These are phyloP conservation scores for Phytophthora megakarya DNA, from an alignment of 352 stramenopile species.

Conservation along the genomic window DNA sequence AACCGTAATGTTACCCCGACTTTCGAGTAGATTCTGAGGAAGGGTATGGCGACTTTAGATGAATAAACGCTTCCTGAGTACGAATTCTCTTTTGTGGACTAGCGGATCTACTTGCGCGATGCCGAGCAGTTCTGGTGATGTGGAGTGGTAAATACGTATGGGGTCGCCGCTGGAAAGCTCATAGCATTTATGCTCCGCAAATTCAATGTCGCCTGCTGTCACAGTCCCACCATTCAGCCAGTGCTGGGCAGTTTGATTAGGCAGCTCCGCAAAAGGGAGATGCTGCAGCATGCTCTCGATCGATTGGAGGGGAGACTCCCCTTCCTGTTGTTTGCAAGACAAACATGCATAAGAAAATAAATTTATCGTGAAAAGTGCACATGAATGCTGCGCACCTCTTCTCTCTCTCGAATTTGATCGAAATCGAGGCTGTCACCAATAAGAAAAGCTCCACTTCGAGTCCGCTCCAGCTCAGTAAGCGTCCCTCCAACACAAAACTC, in stretches of 20 bases:
- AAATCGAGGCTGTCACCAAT: slow-evolving; percentile 59
- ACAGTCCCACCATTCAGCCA: slow-evolving; percentile 62
- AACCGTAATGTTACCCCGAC: slow-evolving; percentile 30
- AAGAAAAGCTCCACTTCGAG: slow-evolving; percentile 61
- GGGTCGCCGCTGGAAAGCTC: slow-evolving; percentile 40
- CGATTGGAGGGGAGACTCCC: slow-evolving; percentile 43
- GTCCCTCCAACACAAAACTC: slow-evolving; percentile 65
- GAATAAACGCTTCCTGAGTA: slow-evolving; percentile 75
- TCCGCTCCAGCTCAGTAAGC: slow-evolving; percentile 65
- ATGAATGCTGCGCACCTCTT: slow-evolving; percentile 37
- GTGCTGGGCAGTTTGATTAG: slow-evolving; percentile 29
- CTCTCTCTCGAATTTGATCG: slow-evolving; percentile 50
- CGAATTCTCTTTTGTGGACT: slow-evolving; percentile 33
- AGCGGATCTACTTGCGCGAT: slow-evolving; percentile 60
- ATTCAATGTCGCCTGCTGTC: slow-evolving; percentile 42
- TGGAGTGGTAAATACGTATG: slow-evolving; percentile 59
- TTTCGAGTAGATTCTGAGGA: slow-evolving; percentile 38
- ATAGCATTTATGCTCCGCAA: slow-evolving; percentile 13
- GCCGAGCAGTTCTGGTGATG: slow-evolving; percentile 47
- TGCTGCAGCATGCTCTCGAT: slow-evolving; percentile 71
- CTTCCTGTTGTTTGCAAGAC: slow-evolving; percentile 30
- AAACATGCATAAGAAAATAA: slow-evolving; percentile 4
- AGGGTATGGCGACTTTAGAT: slow-evolving; percentile 39
- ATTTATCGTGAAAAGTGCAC: background rate
- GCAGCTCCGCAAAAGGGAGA: slow-evolving; percentile 51